Evolutionary conservation across 1,284 basidiomycete genomes (phyloP).

Genomic region (Tilletiopsis washingtonensis): DNA sequence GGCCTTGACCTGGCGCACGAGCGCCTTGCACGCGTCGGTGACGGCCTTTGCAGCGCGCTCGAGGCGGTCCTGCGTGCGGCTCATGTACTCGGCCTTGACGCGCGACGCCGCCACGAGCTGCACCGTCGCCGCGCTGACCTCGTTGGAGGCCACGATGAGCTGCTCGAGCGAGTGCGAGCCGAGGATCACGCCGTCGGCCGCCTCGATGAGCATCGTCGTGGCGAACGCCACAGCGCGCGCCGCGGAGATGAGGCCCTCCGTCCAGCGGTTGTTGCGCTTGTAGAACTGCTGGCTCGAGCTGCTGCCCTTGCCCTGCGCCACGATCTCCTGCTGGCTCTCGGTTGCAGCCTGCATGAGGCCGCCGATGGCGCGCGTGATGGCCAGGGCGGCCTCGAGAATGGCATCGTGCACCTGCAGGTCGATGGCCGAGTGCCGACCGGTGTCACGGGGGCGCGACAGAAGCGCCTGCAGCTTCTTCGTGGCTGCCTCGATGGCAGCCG

Average conservation of each 20-base stretch:
- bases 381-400: constrained; percentile 83
- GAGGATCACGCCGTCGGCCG: constrained; percentile 91
- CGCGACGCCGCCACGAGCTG: constrained; percentile 96
- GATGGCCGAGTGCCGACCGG: constrained; percentile 72
- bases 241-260: constrained; percentile 95
- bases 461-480: constrained; percentile 82
- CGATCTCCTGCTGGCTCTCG: constrained; percentile 95
- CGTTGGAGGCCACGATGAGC: constrained; percentile 97
- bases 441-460: constrained; percentile 79
- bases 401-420: constrained; percentile 97
- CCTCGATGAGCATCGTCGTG: constrained; percentile 92
- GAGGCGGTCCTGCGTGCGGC: constrained; percentile 90
- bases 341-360: constrained; percentile 93
- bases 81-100: constrained; percentile 97
- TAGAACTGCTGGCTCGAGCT: constrained; percentile 90
- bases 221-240: constrained; percentile 96
- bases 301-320: constrained; percentile 84
- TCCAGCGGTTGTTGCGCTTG: constrained; percentile 99
- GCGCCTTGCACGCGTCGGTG: constrained; percentile 93
- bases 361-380: constrained; percentile 89
- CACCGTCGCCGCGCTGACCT: constrained; percentile 90
- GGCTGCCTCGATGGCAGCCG: constrained; percentile 84
- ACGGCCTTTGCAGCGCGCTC: constrained; percentile 96
- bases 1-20: constrained; percentile 93
- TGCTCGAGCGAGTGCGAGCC: constrained; percentile 96